These are phyloP conservation scores for Pyrenula massariospora DNA, from an alignment of 495 filamentous ascomycete genomes.

Conservation along the genomic window DNA sequence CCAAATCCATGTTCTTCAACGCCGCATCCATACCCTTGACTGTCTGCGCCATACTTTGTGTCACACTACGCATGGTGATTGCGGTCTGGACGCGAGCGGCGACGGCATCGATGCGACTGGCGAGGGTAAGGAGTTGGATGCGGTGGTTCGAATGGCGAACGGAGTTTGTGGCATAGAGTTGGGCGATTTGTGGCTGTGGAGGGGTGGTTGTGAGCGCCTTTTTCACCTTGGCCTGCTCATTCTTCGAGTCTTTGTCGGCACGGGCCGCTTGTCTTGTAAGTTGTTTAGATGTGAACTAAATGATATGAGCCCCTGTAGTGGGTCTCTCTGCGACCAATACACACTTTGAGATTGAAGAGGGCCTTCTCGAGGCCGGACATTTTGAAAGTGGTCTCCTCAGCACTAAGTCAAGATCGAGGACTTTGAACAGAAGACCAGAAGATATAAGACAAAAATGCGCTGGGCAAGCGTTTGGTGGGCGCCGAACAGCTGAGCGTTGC, in stretches of 20 bases:
- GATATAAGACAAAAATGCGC: too few relatives aligned
- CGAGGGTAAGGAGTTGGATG: conserved; percentile 48
- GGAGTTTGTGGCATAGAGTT: conserved; percentile 75
- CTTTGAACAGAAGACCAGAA: too few relatives aligned
- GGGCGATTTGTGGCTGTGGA: conserved; percentile 59
- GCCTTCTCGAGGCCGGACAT: conserved; percentile 56
- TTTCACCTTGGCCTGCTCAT: conserved; percentile 74
- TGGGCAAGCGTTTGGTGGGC: too few relatives aligned
- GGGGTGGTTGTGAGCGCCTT: conserved; percentile 35
- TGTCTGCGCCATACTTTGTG: conserved; percentile 51
- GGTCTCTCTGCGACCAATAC: background rate
- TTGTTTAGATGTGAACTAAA: conserved; percentile 73
- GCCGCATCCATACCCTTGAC: conserved; percentile 54
- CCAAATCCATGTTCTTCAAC: conserved; percentile 59
- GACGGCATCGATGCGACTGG: conserved; percentile 50
- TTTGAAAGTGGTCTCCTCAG: conserved; percentile 2
- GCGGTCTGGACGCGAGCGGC: conserved; percentile 51
- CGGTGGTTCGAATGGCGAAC: conserved; percentile 67
- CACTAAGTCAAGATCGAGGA: too few relatives aligned
- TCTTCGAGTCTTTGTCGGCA: conserved; percentile 70
- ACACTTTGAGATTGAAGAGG: conserved; percentile 52
- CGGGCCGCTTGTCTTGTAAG: conserved; percentile 70
- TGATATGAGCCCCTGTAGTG: background rate
- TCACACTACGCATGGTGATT: conserved; percentile 54
- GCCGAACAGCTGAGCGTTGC: too few relatives aligned